Base-by-base conservation (phyloP, 768 basidiomycete genomes). In the Lepiota subincarnata region DNA sequence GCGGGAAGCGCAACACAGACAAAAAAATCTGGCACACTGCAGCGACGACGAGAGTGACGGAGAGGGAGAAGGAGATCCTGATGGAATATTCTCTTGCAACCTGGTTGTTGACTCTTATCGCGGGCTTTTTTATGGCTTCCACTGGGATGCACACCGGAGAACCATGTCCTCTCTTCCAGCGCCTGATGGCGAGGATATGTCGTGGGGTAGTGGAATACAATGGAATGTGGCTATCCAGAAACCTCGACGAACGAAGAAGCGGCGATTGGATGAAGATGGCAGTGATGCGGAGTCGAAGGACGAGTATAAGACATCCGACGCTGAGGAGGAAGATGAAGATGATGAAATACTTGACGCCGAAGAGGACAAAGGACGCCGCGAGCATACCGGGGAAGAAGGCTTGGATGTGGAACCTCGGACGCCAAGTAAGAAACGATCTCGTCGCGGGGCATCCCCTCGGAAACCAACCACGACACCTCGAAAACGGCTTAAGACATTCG, bases 101-200 rank as follows among this genome's bases (percentile, higher is more conserved):
- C 69, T 76, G 13, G 87, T 86, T 2, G 72, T 84, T 10, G 75
- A 87, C 59, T 71, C 81, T 1, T 73, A 68, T 40, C 77, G 79
- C 16, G 84, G 86, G 7, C 57, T 87, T 1, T 89, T 79, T 68
- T 89, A 83, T 58, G 69, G 74, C 2, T 76, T 89, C 55, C 58
- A 76, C 41, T 89, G 87, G 87, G 71, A 75, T 31, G 55, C 55
- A 11, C 82, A 84, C 59, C 75, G 67, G 22, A 45, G 61, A 16
- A 57, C 63, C 1, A 79, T 80, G 0, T 66, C 41, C 1, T 55
- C 59, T 13, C 60, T 66, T 14, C 59, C 66, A 0, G 59, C 72
- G 53, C 46, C 71, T 55, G 54, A 68, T 49, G 52, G 53, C 28
- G 57, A 59, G 20, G 67, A 68, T 28, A 53, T 58, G 7, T 56